phyloP scores from a whole-genome alignment of 176 grass and related monocot genomes.

The Typha latifolia region DNA sequence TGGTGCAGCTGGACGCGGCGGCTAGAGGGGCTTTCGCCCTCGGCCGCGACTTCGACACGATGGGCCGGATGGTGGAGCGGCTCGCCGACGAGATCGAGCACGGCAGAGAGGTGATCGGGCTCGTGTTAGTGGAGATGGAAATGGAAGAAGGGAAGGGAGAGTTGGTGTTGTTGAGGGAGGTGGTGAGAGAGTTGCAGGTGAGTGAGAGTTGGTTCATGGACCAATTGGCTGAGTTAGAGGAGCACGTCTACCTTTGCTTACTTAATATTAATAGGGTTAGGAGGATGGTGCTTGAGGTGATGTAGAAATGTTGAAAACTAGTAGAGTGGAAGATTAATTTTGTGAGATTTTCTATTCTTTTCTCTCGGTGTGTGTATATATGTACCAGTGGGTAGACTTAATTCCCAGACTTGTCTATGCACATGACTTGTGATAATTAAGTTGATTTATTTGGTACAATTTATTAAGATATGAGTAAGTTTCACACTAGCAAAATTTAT shows the following conservation, averaged over 20 bases:
- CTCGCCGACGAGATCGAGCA: constrained; percentile 7
- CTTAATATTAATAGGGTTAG: constrained; percentile 13
- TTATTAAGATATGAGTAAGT: no score
- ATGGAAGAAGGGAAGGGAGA: background rate
- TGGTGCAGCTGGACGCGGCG: background rate
- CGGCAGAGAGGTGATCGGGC: constrained; percentile 1
- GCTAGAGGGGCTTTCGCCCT: constrained; percentile 3
- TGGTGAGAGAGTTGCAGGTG: constrained; percentile 8
- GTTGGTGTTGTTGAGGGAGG: background rate
- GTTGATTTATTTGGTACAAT: no score
- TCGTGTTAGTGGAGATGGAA: background rate
- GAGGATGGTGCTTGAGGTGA: constrained; percentile 5
- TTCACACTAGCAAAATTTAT: no score
- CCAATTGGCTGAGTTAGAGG: constrained; percentile 3
- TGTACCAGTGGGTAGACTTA: no score
- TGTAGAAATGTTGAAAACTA: background rate
- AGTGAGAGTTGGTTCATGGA: background rate
- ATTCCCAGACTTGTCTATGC: no score
- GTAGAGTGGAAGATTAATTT: no score
- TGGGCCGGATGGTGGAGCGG: constrained; percentile 11
- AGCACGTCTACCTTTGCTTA: constrained; percentile 3
- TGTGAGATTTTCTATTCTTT: no score
- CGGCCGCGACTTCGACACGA: constrained; percentile 1
- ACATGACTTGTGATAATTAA: no score
- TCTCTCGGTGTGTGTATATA: no score